Evolutionary conservation across 2,329 filamentous ascomycete species (phyloP).

Genomic region (Colletotrichum sp.): DNA sequence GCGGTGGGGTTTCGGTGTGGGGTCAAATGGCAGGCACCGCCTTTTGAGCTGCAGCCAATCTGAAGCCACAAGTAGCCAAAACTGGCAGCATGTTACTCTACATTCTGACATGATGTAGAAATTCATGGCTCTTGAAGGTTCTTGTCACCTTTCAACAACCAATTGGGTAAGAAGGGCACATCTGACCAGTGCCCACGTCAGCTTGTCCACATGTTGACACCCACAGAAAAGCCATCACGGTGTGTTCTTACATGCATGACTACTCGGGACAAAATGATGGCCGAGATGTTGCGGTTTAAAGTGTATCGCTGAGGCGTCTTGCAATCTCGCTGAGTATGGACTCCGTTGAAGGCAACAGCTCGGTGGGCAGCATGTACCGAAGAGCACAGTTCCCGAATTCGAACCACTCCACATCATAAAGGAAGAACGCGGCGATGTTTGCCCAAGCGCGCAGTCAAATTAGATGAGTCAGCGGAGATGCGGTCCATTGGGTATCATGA

Average conservation of each 20-base stretch:
- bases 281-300: not conserved
- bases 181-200: not conserved
- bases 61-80: not conserved
- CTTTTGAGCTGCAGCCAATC: not conserved
- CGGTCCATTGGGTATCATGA: not conserved
- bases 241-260: not conserved
- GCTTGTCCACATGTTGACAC: not conserved
- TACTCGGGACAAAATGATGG: not conserved
- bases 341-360: not conserved
- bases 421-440: not conserved
- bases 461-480: not conserved
- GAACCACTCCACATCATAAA: not conserved
- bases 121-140: rapidly evolving
- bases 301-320: not conserved
- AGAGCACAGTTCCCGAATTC: not conserved
- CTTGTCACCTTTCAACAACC: not conserved
- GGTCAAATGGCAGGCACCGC: not conserved
- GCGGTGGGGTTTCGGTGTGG: not conserved
- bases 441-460: not conserved
- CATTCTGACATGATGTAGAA: rapidly evolving
- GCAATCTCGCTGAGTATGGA: not conserved
- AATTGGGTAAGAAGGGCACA: not conserved
- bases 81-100: not conserved
- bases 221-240: not conserved
- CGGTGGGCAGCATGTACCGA: not conserved